Conservation (phyloP, 148 eudicot species). For the Camellia lanceoleosa region DNA sequence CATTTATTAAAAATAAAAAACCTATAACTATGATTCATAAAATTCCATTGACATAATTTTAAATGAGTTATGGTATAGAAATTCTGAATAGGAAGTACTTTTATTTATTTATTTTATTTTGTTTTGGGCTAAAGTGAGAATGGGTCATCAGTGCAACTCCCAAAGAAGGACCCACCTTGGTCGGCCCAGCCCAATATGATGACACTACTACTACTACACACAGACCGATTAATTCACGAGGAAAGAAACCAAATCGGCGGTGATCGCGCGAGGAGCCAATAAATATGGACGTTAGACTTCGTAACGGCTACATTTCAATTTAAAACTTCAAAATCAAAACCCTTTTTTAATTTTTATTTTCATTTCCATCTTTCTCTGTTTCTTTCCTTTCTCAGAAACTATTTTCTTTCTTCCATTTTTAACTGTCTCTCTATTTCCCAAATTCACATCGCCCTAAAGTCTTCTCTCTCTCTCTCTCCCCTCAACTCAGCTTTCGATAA, state of each 20-base stretch:
- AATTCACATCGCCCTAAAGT: neutral
- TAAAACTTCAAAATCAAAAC: slow-evolving; percentile 2
- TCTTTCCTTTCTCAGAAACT: neutral
- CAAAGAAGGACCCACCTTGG: no score
- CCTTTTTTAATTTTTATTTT: neutral
- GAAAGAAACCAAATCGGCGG: neutral
- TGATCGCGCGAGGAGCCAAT: neutral
- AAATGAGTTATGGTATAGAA: no score
- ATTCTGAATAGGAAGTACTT: no score
- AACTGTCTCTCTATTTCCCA: neutral
- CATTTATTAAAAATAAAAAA: no score
- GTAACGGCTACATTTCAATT: slow-evolving; percentile 20
- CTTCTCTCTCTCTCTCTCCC: slow-evolving; percentile 6
- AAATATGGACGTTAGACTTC: slow-evolving; percentile 12
- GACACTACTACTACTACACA: no score
- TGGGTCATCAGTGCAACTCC: no score
- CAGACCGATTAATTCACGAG: no score
- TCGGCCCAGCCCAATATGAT: no score
- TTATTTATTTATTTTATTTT: no score
- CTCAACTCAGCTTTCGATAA: neutral
- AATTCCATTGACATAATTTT: no score
- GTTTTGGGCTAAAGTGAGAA: no score
- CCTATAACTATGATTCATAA: no score
- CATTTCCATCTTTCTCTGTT: neutral
- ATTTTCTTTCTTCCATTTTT: neutral